Conservation (phyloP, 2,329 filamentous ascomycete species). For the Aspergillus candidus region DNA sequence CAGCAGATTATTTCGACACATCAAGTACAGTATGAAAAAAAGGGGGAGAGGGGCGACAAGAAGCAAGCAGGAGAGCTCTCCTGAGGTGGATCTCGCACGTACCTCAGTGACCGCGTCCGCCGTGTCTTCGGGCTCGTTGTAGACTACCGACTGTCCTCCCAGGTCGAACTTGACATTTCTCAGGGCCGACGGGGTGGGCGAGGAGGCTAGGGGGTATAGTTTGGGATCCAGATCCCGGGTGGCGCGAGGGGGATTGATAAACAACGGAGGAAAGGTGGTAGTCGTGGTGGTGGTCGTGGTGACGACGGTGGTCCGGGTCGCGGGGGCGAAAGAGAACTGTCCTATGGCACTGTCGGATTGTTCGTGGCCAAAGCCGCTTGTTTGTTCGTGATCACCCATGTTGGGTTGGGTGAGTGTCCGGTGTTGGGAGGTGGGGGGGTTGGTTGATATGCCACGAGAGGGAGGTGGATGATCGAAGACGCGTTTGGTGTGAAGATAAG, state of each 20-base stretch:
- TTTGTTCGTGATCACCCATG: slow-evolving; percentile 24
- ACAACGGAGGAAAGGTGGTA: slow-evolving; percentile 72
- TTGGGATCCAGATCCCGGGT: slow-evolving; percentile 73
- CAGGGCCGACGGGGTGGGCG: slow-evolving; percentile 73
- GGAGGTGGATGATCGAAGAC: slow-evolving; percentile 7
- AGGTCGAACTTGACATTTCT: slow-evolving; percentile 70
- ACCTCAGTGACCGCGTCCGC: slow-evolving; percentile 50
- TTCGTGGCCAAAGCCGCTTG: slow-evolving; percentile 15
- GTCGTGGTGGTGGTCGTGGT: slow-evolving; percentile 90
- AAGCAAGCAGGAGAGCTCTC: background rate
- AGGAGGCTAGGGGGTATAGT: slow-evolving; percentile 79
- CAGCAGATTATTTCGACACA: background rate
- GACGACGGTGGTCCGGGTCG: slow-evolving; percentile 62
- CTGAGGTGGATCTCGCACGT: slow-evolving; percentile 22
- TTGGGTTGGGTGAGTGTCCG: slow-evolving; percentile 11
- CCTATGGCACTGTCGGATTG: slow-evolving; percentile 44
- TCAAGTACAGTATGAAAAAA: slow-evolving; percentile 4
- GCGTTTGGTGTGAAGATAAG: too few relatives aligned
- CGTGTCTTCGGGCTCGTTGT: slow-evolving; percentile 57
- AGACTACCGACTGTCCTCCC: slow-evolving; percentile 55
- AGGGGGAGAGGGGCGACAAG: background rate
- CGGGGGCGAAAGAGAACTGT: slow-evolving; percentile 57
- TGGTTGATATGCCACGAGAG: slow-evolving; percentile 7
- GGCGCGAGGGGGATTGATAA: slow-evolving; percentile 66
- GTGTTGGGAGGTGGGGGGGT: slow-evolving; percentile 4